phyloP scores from a whole-genome alignment of 805 yeast genomes.

The Yamadazyma paraphyllophila region DNA sequence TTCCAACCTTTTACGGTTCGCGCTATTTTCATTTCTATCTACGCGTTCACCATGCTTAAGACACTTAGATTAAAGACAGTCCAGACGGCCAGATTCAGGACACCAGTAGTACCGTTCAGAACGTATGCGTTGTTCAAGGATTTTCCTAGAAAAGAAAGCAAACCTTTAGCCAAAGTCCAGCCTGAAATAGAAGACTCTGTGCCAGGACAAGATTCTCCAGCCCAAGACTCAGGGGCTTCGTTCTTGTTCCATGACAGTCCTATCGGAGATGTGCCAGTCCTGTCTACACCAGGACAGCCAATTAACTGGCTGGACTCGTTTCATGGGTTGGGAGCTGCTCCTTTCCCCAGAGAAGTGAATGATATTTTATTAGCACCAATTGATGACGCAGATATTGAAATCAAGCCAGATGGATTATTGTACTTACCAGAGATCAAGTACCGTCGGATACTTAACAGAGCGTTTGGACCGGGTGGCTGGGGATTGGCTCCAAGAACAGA shows the following conservation, averaged over 20 bases:
- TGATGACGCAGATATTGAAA: conserved; percentile 75
- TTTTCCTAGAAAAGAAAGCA: conserved; percentile 9
- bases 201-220: too few relatives aligned
- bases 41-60: too few relatives aligned
- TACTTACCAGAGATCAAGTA: conserved; percentile 95
- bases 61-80: too few relatives aligned
- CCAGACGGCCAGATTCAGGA: too few relatives aligned
- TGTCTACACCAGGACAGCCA: conserved; percentile 10
- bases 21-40: too few relatives aligned
- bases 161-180: not conserved
- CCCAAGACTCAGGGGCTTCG: not conserved
- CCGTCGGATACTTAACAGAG: conserved; percentile 79
- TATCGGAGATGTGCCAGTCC: not conserved
- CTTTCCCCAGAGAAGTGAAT: conserved; percentile 63
- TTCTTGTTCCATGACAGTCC: conserved; percentile 12
- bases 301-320: conserved; percentile 85
- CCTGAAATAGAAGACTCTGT: conserved; percentile 1
- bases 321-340: conserved; percentile 78
- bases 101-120: not conserved
- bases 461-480: conserved; percentile 99
- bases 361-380: conserved; percentile 61
- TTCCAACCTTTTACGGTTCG: too few relatives aligned
- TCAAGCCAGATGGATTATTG: conserved; percentile 91
- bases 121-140: conserved; percentile 17
- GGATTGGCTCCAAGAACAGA: conserved; percentile 93